A percentile compares a stretch with the other conserved stretches of the same genome.
Evolutionary conservation across 1,284 basidiomycete genomes (phyloP).

Genomic region (Leucoagaricus sp.): DNA sequence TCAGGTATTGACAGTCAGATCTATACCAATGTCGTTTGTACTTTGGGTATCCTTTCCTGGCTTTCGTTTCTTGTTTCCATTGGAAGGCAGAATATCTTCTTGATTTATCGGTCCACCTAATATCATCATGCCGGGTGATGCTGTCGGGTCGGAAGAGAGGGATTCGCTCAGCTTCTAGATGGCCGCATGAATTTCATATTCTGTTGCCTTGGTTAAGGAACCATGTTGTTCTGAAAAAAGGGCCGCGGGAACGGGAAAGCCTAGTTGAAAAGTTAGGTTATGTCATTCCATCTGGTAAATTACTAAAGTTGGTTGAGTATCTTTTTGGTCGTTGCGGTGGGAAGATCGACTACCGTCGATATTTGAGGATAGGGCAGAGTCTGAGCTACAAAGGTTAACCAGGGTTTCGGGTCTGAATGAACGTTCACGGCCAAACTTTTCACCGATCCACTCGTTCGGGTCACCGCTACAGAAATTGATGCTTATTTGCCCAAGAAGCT

Average conservation of each 20-base stretch:
- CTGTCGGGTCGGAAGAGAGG: neutral
- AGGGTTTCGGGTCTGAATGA: conserved; percentile 1
- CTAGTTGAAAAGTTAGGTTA: neutral
- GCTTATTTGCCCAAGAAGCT: neutral
- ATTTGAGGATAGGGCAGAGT: no score
- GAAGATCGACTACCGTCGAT: conserved; percentile 4
- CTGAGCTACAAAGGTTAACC: neutral
- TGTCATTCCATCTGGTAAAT: conserved; percentile 4
- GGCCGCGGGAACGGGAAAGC: neutral
- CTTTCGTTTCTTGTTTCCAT: neutral
- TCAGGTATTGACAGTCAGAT: no score
- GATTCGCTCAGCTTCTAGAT: neutral
- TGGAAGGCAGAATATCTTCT: neutral
- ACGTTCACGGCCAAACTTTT: conserved; percentile 10
- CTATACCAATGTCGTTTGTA: no score
- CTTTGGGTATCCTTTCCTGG: neutral
- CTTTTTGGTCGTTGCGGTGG: neutral
- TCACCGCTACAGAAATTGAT: neutral
- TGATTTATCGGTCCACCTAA: neutral
- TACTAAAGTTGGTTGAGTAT: conserved; percentile 1
- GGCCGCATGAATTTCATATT: neutral
- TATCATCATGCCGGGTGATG: neutral
- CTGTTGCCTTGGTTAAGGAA: no score
- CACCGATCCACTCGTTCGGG: conserved; percentile 4
- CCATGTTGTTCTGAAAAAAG: neutral